Conservation (phyloP, 768 basidiomycete species). For the Lactarius akahatsu region DNA sequence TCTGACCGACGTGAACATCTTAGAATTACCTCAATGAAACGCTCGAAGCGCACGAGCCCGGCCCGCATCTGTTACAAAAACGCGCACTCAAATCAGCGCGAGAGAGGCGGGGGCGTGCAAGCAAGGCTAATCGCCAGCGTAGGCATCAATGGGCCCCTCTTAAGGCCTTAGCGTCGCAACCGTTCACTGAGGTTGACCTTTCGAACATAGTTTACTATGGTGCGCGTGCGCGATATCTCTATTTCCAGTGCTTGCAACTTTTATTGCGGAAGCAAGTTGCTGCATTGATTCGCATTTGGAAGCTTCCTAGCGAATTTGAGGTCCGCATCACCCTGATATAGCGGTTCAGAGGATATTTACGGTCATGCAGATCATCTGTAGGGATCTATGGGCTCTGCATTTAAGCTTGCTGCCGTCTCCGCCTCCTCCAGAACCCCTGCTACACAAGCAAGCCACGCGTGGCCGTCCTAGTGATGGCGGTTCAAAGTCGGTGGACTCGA, state of each 20-base stretch:
- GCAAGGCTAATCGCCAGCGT: conserved; percentile 63
- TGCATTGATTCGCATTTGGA: conserved; percentile 60
- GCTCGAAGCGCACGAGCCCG: conserved; percentile 62
- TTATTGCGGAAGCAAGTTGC: conserved; percentile 75
- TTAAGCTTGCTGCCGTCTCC: conserved; percentile 60
- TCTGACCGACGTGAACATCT: not conserved
- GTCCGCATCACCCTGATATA: conserved; percentile 39
- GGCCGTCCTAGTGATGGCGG: conserved; percentile 9
- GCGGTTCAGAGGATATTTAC: not conserved
- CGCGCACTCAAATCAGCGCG: conserved; percentile 59
- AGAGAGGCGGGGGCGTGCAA: conserved; percentile 50
- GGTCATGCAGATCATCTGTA: conserved; percentile 59
- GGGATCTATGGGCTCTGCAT: conserved; percentile 79
- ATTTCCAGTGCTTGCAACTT: conserved; percentile 82
- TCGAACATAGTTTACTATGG: conserved; percentile 74
- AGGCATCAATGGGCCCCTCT: conserved; percentile 32
- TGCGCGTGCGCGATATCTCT: conserved; percentile 70
- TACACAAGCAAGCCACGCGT: conserved; percentile 42
- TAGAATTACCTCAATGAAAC: conserved; percentile 85
- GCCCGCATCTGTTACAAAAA: conserved; percentile 62
- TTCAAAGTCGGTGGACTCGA: conserved; percentile 24
- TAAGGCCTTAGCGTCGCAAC: not conserved
- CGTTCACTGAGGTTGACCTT: not conserved
- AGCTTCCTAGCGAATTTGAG: conserved; percentile 78
- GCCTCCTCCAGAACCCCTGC: conserved; percentile 59